Percentiles rank a stretch among this genome's conserved stretches.
Conservation (phyloP, 768 basidiomycete species). For the Mycena latifolia region DNA sequence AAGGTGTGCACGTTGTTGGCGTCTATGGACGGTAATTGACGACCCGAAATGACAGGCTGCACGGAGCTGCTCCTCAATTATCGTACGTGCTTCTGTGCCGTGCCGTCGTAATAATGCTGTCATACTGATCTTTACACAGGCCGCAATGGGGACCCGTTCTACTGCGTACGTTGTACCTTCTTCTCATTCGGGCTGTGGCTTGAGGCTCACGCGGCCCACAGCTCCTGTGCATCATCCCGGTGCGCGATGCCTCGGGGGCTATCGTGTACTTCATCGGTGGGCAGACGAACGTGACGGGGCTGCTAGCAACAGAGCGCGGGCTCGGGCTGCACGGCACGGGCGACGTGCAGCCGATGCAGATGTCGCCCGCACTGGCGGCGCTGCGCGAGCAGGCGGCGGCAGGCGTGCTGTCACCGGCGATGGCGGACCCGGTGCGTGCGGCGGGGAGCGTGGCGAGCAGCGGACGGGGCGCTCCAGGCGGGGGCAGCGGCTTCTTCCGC, state of each 20-base stretch:
- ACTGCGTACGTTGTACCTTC: constrained; percentile 21
- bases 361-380: constrained; percentile 31
- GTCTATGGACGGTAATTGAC: background rate
- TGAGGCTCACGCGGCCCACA: background rate
- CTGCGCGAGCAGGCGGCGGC: constrained; percentile 7
- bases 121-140: constrained; percentile 6
- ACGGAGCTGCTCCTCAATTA: constrained; percentile 35
- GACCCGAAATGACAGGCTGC: constrained; percentile 22
- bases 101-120: background rate
- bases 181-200: too few species aligned
- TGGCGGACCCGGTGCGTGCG: constrained; percentile 12
- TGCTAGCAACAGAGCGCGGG: constrained; percentile 26
- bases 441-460: constrained; percentile 7
- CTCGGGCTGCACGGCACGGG: constrained; percentile 16
- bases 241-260: constrained; percentile 27
- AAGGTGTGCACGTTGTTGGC: constrained; percentile 3
- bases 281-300: constrained; percentile 34
- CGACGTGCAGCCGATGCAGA: constrained; percentile 14
- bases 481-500: constrained; percentile 30
- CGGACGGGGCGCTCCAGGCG: background rate
- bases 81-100: constrained; percentile 4
- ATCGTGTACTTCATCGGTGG: constrained; percentile 37
- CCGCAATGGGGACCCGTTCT: constrained; percentile 34
- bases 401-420: background rate
- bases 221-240: constrained; percentile 36